phyloP scores from a whole-genome alignment of 164 flowering plant species.

The Platanus orientalis region DNA sequence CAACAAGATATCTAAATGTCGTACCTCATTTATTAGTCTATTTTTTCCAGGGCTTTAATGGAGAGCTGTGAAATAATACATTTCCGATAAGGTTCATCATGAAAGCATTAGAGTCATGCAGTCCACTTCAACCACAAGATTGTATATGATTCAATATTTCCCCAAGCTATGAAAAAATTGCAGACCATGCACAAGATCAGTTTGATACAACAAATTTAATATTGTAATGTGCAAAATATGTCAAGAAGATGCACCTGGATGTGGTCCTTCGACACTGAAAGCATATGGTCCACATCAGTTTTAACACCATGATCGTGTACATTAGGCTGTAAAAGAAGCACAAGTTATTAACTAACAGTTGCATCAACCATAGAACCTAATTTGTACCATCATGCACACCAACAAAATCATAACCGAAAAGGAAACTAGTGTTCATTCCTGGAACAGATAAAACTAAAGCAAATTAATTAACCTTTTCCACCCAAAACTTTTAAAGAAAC shows the following conservation, averaged over 20 bases:
- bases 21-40: neutral
- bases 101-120: neutral
- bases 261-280: conserved; percentile 70
- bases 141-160: too few species aligned
- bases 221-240: neutral
- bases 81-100: neutral
- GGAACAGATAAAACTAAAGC: neutral
- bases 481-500: neutral
- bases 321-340: conserved; percentile 59
- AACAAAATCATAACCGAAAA: conserved; percentile 1
- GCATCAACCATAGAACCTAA: neutral
- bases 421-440: neutral
- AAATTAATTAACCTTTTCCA: neutral
- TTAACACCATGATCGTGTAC: conserved; percentile 66
- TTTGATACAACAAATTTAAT: conserved; percentile 3
- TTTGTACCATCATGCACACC: neutral
- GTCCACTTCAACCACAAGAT: neutral
- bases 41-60: neutral
- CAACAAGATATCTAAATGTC: too few species aligned
- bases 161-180: neutral
- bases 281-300: conserved; percentile 44
- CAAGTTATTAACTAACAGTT: neutral
- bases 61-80: neutral
- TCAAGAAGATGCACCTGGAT: conserved; percentile 56
- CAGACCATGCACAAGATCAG: neutral